Conservation (phyloP, 495 filamentous ascomycete genomes). For the Neurospora sp. region DNA sequence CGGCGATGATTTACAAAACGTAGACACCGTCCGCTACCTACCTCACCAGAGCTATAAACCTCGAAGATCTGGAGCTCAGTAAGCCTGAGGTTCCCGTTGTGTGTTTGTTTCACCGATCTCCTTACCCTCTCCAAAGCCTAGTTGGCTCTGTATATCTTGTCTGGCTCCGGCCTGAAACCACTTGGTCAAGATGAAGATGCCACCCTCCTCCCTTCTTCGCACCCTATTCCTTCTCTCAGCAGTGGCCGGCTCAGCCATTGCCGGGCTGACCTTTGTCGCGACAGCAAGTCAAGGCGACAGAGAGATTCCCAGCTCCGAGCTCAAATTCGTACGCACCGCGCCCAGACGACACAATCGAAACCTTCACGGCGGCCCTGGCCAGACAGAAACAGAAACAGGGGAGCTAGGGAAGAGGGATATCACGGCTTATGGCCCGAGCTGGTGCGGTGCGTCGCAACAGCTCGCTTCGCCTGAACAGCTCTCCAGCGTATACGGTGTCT, state of each 20-base stretch:
- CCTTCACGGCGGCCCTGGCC: background rate
- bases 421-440: conserved; percentile 21
- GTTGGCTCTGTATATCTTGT: background rate
- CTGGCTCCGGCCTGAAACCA: background rate
- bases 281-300: conserved; percentile 8
- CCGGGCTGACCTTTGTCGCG: conserved; percentile 13
- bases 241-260: conserved; percentile 6
- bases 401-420: conserved; percentile 2
- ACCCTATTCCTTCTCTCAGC: conserved; percentile 5
- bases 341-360: conserved; percentile 11
- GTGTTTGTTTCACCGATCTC: background rate
- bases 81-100: background rate
- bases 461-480: conserved; percentile 7
- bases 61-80: background rate
- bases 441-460: conserved; percentile 24
- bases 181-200: conserved; percentile 7
- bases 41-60: background rate
- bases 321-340: conserved; percentile 10
- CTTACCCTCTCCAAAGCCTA: background rate
- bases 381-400: background rate
- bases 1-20: background rate
- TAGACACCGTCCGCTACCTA: background rate
- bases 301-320: conserved; percentile 3
- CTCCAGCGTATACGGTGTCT: conserved; percentile 14
- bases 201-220: conserved; percentile 1